Evolutionary conservation across 805 yeast genomes (phyloP).

Genomic region (Ogataea henricii): DNA sequence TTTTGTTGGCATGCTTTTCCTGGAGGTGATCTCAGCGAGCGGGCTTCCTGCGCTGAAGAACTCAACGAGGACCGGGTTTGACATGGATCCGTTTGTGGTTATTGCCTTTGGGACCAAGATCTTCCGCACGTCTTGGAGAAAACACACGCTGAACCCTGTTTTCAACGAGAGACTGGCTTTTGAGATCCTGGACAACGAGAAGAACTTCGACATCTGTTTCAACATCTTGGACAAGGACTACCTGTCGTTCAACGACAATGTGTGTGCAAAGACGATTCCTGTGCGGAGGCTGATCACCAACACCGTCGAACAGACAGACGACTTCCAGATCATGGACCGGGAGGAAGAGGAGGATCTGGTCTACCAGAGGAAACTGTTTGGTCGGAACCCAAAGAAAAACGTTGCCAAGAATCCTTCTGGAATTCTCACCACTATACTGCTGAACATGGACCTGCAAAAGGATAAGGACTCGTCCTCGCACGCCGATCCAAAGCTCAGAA

Average conservation of each 20-base stretch:
- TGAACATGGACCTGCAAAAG: constrained; percentile 34
- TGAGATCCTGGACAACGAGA: constrained; percentile 70
- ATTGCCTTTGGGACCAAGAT: constrained; percentile 87
- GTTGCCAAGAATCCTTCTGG: constrained; percentile 39
- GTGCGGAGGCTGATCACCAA: constrained; percentile 39
- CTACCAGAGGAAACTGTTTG: constrained; percentile 22
- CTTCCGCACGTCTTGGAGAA: constrained; percentile 79
- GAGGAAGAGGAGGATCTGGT: constrained; percentile 15
- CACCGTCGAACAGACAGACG: constrained; percentile 13
- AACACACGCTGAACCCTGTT: constrained; percentile 80
- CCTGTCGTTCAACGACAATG: constrained; percentile 79
- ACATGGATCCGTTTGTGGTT: constrained; percentile 96
- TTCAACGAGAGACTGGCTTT: constrained; percentile 81
- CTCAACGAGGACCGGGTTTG: constrained; percentile 74
- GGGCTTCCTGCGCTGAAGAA: constrained; percentile 79
- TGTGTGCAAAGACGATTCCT: constrained; percentile 65
- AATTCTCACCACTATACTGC: constrained; percentile 44
- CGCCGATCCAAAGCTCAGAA: constrained; percentile 54
- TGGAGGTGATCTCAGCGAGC: constrained; percentile 72
- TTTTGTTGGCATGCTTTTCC: constrained; percentile 68
- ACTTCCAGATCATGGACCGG: constrained; percentile 15
- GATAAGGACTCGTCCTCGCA: constrained; percentile 35
- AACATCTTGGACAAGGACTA: constrained; percentile 83
- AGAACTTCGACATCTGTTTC: constrained; percentile 64
- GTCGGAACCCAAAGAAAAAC: constrained; percentile 35